Evolutionary conservation across 2,329 filamentous ascomycete genomes (phyloP), one percentile per base, ranked within the genome.

Genomic region (Emmonsiellopsis sp.): DNA sequence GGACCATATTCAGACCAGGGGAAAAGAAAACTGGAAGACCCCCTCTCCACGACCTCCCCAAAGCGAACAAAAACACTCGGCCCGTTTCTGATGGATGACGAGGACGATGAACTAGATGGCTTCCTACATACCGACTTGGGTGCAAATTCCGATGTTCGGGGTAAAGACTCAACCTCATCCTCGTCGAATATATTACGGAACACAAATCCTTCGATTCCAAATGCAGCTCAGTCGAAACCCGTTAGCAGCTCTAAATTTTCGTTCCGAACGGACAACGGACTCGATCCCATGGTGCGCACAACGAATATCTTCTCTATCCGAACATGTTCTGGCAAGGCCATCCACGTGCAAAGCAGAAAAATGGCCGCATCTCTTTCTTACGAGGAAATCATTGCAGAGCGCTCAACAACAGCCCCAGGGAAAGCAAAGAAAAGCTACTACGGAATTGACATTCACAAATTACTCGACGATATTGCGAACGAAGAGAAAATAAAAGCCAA

Each of bases 371-470:
- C 65, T 0, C 54, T 75, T 7, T 70, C 78, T 0, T 82, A 79
- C 55, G 76, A 83, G 61, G 70, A 73, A 55, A 65, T 80, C 3
- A 73, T 82, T 55, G 79, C 79, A 15, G 67, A 73, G 49, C 73
- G 80, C 11, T 82, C 80, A 7, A 68, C 65, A 3, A 70, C 71
- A 2, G 65, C 67, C n/a, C 68, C 75, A 34, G 79, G 79, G 15
- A 76, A 74, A 61, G 82, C 82, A 15, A 74, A 75, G 47, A 79
- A 76, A 58, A 78, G 84, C 61, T 97, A 91, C 70, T 98, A 95
- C 67, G 93, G 93, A 8, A 86, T 98, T 59, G 86, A 95, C 46
- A 93, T 98, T 35, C 90, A 96, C 68, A 77, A 83, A 53, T 74
- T 98, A 40, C 79, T 97, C 54, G 84, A 87, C 54, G 79, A 85